These are phyloP conservation scores for Lyophyllum semitale DNA, from an alignment of 768 basidiomycete genomes.

Conservation along the genomic window DNA sequence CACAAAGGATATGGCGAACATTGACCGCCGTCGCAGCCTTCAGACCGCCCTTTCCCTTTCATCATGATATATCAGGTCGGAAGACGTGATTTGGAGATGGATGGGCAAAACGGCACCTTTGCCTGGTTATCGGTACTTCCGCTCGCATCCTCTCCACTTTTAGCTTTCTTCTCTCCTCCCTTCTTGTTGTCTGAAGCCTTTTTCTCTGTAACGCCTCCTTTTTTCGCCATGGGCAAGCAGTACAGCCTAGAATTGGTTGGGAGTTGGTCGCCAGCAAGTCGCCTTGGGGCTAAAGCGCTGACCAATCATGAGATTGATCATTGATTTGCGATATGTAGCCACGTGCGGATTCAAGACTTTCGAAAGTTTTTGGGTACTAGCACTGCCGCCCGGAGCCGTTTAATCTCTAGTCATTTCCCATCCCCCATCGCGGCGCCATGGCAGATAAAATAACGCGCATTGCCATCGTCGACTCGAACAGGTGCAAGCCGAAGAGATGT, in stretches of 20 bases:
- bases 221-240: slow-evolving; percentile 36
- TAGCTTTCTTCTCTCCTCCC: slow-evolving; percentile 43
- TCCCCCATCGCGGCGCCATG: slow-evolving; percentile 43
- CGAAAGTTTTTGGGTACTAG: slow-evolving; percentile 19
- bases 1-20: slow-evolving; percentile 86
- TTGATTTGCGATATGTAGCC: slow-evolving; percentile 2
- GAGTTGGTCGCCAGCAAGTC: no score
- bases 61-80: neutral
- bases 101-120: slow-evolving; percentile 31
- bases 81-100: neutral
- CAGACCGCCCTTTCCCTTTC: slow-evolving; percentile 54
- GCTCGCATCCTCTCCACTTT: slow-evolving; percentile 38
- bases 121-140: slow-evolving; percentile 36
- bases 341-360: slow-evolving; percentile 17
- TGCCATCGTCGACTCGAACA: slow-evolving; percentile 89
- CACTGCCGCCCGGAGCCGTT: slow-evolving; percentile 1
- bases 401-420: slow-evolving; percentile 17
- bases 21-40: slow-evolving; percentile 83
- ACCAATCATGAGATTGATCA: slow-evolving; percentile 19
- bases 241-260: no score
- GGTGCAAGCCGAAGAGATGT: slow-evolving; percentile 95
- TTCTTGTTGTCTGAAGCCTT: slow-evolving; percentile 38
- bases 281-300: no score
- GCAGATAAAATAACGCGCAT: slow-evolving; percentile 97
- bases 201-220: slow-evolving; percentile 30